phyloP scores from a whole-genome alignment of 1,284 basidiomycete species.

The Ustilago sp. region DNA sequence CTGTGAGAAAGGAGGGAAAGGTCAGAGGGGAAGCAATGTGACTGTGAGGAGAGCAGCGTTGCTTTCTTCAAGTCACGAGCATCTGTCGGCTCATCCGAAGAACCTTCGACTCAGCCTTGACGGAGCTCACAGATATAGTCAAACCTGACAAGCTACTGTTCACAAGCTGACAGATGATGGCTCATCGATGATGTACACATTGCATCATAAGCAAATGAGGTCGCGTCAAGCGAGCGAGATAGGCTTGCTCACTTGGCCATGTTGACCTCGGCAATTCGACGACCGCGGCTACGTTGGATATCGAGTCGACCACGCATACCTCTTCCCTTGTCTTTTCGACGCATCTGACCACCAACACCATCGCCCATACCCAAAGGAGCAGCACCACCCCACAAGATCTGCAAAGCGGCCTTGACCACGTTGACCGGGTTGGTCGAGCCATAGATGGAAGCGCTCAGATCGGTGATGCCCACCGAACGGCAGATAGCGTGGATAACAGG shows the following conservation, averaged over 20 bases:
- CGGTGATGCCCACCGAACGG: conserved; percentile 92
- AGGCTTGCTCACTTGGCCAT: conserved; percentile 28
- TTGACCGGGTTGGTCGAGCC: conserved; percentile 86
- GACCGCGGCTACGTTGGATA: conserved; percentile 62
- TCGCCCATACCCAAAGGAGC: conserved; percentile 65
- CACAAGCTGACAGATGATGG: too few species aligned
- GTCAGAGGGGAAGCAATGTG: neutral
- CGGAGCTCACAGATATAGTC: neutral
- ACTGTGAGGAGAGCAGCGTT: neutral
- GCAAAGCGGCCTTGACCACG: conserved; percentile 72
- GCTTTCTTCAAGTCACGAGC: neutral
- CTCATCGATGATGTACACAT: conserved; percentile 2
- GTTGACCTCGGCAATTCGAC: conserved; percentile 56
- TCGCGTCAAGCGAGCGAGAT: too few species aligned
- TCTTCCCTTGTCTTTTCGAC: conserved; percentile 64
- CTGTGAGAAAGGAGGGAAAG: neutral
- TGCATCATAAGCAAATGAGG: neutral
- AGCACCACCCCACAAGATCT: conserved; percentile 67
- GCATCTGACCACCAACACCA: conserved; percentile 63
- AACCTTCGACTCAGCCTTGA: neutral
- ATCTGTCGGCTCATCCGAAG: neutral
- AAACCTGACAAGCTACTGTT: too few species aligned
- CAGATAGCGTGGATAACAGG: conserved; percentile 86
- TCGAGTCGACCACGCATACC: conserved; percentile 59
- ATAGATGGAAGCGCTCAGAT: conserved; percentile 92